phyloP scores from a whole-genome alignment of 2,329 filamentous ascomycete genomes.

The Coniochaeta hoffmannii region DNA sequence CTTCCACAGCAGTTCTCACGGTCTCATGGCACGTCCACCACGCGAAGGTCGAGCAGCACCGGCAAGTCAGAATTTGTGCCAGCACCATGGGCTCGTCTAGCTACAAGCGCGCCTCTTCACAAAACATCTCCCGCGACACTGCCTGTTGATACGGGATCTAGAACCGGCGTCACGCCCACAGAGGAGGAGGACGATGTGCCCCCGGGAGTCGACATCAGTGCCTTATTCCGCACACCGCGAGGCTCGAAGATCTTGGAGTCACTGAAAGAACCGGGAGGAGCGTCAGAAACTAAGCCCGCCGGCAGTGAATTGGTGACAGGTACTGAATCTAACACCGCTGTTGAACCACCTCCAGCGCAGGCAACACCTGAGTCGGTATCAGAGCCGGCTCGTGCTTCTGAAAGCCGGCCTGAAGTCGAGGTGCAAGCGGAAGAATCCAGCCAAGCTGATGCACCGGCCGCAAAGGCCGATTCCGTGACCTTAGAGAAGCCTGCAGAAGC shows the following conservation, averaged over 20 bases:
- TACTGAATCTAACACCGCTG: neutral
- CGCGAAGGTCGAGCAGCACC: neutral
- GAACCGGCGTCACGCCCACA: neutral
- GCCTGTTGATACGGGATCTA: neutral
- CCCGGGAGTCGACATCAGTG: constrained; percentile 33
- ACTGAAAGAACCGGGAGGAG: constrained; percentile 13
- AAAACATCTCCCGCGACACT: neutral
- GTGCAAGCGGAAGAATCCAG: neutral
- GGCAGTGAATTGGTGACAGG: neutral
- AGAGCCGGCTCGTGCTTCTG: neutral
- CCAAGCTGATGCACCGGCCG: neutral
- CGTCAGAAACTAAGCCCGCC: neutral
- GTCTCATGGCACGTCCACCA: neutral
- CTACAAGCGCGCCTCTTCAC: neutral
- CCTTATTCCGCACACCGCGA: constrained; percentile 37
- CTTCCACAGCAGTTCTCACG: neutral
- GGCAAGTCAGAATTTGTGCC: neutral
- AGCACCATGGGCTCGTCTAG: neutral
- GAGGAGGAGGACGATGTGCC: constrained; percentile 26
- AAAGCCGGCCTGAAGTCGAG: neutral
- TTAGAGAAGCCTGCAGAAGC: neutral
- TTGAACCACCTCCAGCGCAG: neutral
- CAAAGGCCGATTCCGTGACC: neutral
- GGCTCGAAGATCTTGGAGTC: constrained; percentile 35
- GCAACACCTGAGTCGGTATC: neutral